Conservation (phyloP, 202 grass and related monocot species). For the Bolboschoenoplectus hybrid region DNA sequence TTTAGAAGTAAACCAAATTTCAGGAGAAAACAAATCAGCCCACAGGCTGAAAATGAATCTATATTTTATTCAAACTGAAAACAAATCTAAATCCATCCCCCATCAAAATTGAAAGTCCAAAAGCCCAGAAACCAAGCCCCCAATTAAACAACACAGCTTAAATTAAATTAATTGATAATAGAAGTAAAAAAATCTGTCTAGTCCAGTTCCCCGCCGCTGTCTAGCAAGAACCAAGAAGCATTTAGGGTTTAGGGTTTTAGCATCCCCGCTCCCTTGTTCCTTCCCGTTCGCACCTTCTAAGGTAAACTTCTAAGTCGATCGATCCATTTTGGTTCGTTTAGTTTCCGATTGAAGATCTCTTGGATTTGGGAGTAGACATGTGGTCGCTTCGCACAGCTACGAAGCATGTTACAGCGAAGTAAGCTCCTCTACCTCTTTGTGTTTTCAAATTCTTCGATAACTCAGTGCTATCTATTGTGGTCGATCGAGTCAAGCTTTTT, state of each 20-base stretch:
- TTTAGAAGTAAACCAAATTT: too few species aligned
- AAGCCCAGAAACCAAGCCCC: not conserved
- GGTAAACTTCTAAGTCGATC: not conserved
- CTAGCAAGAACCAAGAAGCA: not conserved
- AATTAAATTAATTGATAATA: too few species aligned
- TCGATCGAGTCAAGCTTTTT: not conserved
- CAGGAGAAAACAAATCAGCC: too few species aligned
- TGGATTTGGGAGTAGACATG: not conserved
- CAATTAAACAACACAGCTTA: not conserved
- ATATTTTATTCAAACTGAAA: too few species aligned
- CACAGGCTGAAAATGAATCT: too few species aligned
- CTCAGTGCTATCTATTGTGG: not conserved
- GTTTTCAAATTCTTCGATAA: not conserved
- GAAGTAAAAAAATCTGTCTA: not conserved
- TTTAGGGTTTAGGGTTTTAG: constrained; percentile 25
- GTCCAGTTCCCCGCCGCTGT: not conserved
- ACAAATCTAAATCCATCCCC: too few species aligned
- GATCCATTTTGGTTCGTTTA: not conserved
- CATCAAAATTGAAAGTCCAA: too few species aligned
- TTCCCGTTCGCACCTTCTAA: not conserved
- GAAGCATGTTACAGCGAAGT: not conserved
- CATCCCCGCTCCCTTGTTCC: not conserved
- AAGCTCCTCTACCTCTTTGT: not conserved
- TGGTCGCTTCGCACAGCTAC: constrained; percentile 30
- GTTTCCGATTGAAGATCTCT: constrained; percentile 10